These are phyloP conservation scores for Pseudohyphozyma bogoriensis DNA, from an alignment of 768 basidiomycete species.

Conservation along the genomic window DNA sequence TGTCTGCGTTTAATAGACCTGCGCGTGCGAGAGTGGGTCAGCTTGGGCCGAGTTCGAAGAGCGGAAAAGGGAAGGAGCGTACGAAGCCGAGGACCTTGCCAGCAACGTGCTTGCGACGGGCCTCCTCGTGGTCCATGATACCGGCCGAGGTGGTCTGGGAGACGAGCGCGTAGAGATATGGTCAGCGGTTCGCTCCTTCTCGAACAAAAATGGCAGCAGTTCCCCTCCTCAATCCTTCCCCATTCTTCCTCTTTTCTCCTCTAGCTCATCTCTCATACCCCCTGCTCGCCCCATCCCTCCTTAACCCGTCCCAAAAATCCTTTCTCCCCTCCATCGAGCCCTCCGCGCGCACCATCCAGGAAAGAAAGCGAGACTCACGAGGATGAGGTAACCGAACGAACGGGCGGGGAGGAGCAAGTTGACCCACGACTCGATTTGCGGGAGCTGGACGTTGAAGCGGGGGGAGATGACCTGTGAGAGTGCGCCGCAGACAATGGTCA, in stretches of 20 bases:
- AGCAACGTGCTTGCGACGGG: constrained; percentile 93
- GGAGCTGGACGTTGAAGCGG: constrained; percentile 89
- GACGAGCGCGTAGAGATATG: not conserved
- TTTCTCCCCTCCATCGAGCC: not conserved
- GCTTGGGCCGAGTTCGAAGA: no score
- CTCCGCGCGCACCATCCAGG: not conserved
- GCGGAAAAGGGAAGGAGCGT: no score
- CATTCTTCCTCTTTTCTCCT: no score
- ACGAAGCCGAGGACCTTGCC: constrained; percentile 70
- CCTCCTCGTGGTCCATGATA: constrained; percentile 98
- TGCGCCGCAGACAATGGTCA: no score
- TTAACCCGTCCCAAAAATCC: no score
- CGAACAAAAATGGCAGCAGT: no score
- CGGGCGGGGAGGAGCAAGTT: constrained; percentile 90
- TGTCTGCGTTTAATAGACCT: no score
- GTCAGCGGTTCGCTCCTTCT: no score
- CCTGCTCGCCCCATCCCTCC: no score
- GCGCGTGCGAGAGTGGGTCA: no score
- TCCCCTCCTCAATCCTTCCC: no score
- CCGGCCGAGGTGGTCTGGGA: constrained; percentile 87
- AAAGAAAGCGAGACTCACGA: constrained; percentile 48
- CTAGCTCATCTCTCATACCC: no score
- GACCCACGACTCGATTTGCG: constrained; percentile 91
- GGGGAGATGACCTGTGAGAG: constrained; percentile 48
- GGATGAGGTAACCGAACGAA: constrained; percentile 92